phyloP scores from a whole-genome alignment of 1,284 basidiomycete species.

The Leccinum cinnamomeum region DNA sequence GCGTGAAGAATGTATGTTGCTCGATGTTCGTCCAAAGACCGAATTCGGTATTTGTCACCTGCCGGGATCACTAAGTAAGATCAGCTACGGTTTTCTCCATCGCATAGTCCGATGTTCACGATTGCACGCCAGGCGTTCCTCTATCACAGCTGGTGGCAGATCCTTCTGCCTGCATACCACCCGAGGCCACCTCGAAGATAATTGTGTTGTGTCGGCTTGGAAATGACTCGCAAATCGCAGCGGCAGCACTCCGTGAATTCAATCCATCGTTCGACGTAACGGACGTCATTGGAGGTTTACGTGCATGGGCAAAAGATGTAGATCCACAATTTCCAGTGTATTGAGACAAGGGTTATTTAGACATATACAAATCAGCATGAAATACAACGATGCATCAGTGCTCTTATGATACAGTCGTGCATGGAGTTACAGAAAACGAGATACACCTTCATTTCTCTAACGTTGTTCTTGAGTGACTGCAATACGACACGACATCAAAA shows the following conservation, averaged over 20 bases:
- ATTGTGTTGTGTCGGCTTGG: conserved; percentile 85
- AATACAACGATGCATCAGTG: conserved; percentile 6
- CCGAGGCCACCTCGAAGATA: conserved; percentile 30
- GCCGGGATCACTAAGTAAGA: conserved; percentile 72
- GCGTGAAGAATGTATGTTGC: conserved; percentile 43
- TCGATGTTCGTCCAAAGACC: conserved; percentile 82
- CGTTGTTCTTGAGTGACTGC: conserved; percentile 8
- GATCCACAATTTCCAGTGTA: conserved; percentile 80
- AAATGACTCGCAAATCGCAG: conserved; percentile 92
- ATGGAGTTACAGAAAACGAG: neutral
- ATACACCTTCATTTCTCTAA: conserved; percentile 26
- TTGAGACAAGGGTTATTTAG: conserved; percentile 55
- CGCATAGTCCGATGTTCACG: conserved; percentile 5
- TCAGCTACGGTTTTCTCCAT: neutral
- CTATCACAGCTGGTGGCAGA: conserved; percentile 59
- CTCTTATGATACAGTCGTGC: conserved; percentile 3
- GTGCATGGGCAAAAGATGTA: conserved; percentile 72
- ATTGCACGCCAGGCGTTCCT: conserved; percentile 59
- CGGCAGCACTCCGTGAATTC: conserved; percentile 54
- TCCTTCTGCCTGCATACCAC: conserved; percentile 45
- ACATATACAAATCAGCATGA: conserved; percentile 10
- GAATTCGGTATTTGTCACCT: conserved; percentile 91
- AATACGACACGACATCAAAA: neutral
- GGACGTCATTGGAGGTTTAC: conserved; percentile 79
- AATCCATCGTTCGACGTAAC: conserved; percentile 42